Conservation (phyloP, 1,284 basidiomycete genomes). For the Sanguinoderma infundibulare region DNA sequence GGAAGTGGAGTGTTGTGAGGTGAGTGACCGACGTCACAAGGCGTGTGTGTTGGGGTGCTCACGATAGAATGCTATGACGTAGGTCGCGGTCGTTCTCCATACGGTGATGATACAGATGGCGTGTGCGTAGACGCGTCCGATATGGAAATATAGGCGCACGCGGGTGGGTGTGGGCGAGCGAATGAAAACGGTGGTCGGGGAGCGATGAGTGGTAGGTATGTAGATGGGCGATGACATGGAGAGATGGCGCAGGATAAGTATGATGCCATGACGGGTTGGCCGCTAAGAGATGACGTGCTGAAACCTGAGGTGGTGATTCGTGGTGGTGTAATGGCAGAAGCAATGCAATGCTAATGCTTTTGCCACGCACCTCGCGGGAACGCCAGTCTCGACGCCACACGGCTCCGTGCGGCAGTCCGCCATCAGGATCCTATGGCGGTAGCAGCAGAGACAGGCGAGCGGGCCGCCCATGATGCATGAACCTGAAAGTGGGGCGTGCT, state of each 20-base stretch:
- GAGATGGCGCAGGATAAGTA: background rate
- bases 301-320: no score
- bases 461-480: background rate
- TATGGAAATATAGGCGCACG: background rate
- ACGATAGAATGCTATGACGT: no score
- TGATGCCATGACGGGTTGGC: background rate
- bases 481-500: no score
- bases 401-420: background rate
- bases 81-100: background rate
- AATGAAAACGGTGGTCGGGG: no score
- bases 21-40: constrained; percentile 7
- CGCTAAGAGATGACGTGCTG: background rate
- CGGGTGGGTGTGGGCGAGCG: background rate
- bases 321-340: background rate
- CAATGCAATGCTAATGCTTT: no score
- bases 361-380: background rate
- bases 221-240: background rate
- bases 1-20: constrained; percentile 2
- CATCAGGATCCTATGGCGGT: background rate
- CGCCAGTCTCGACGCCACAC: background rate
- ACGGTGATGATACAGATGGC: background rate
- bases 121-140: background rate
- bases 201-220: no score
- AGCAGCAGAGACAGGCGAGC: background rate
- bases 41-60: no score